Conservation (phyloP, 169 alveolate genomes). For the Plasmodium gaboni region DNA sequence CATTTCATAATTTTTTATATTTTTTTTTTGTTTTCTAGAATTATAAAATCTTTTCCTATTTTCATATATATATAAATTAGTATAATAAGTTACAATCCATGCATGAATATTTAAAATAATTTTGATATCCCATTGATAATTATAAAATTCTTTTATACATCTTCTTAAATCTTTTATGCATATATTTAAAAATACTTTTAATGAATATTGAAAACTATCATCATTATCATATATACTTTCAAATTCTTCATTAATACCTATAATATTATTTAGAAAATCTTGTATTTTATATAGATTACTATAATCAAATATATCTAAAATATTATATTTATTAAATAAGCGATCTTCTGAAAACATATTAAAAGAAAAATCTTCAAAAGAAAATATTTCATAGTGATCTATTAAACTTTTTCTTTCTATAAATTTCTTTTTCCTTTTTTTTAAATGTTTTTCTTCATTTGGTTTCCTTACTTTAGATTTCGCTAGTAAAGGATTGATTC, state of each 20-base stretch:
- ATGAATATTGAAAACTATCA: constrained; percentile 34
- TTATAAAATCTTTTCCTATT: constrained; percentile 38
- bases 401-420: constrained; percentile 55
- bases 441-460: constrained; percentile 72
- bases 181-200: constrained; percentile 47
- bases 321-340: constrained; percentile 35
- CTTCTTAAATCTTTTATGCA: constrained; percentile 67
- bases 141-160: constrained; percentile 43
- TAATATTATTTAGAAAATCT: constrained; percentile 37
- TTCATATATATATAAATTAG: constrained; percentile 54
- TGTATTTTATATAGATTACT: constrained; percentile 52
- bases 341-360: constrained; percentile 29
- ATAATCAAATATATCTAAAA: constrained; percentile 40
- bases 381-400: constrained; percentile 53
- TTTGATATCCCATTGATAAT: constrained; percentile 52
- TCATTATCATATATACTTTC: constrained; percentile 48
- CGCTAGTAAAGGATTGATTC: constrained; percentile 67
- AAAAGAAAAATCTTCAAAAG: constrained; percentile 66
- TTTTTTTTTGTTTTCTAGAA: neutral
- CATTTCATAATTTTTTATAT: neutral
- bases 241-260: constrained; percentile 69
- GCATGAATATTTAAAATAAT: constrained; percentile 60
- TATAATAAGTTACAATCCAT: constrained; percentile 69
- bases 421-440: constrained; percentile 50
- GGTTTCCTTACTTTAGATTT: constrained; percentile 62